Evolutionary conservation across 805 yeast species (phyloP).

Genomic region (Yueomyces sinensis): DNA sequence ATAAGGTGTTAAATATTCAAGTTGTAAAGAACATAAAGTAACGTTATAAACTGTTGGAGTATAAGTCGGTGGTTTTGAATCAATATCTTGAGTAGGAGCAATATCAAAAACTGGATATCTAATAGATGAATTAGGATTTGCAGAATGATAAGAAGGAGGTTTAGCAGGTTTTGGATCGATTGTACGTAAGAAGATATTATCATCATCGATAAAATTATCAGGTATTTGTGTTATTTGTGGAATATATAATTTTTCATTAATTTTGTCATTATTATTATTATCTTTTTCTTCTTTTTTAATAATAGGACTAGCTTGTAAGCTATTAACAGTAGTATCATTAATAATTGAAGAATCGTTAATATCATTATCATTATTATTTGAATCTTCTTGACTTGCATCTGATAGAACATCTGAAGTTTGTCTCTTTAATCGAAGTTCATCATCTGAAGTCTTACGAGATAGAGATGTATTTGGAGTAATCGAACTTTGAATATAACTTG

Average conservation of each 20-base stretch:
- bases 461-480: background rate
- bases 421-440: background rate
- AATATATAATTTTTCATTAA: too few relatives aligned
- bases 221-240: too few relatives aligned
- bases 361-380: too few relatives aligned
- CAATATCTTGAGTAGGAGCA: conserved; percentile 11
- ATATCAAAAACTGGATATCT: conserved; percentile 26
- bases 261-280: too few relatives aligned
- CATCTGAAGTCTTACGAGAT: background rate
- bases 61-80: conserved; percentile 48
- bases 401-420: too few relatives aligned
- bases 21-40: conserved; percentile 47
- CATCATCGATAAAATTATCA: background rate
- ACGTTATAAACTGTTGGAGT: conserved; percentile 50
- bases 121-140: conserved; percentile 16
- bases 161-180: conserved; percentile 27
- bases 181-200: conserved; percentile 12
- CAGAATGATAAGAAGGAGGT: conserved; percentile 20
- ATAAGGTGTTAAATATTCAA: conserved; percentile 70
- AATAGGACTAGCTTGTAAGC: too few relatives aligned
- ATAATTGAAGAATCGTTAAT: too few relatives aligned
- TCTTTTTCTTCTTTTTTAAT: too few relatives aligned
- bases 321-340: too few relatives aligned
- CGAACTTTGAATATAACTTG: too few relatives aligned
- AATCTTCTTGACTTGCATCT: too few relatives aligned